Base-by-base conservation (phyloP, 768 basidiomycete genomes). In the Lactarius sp. region DNA sequence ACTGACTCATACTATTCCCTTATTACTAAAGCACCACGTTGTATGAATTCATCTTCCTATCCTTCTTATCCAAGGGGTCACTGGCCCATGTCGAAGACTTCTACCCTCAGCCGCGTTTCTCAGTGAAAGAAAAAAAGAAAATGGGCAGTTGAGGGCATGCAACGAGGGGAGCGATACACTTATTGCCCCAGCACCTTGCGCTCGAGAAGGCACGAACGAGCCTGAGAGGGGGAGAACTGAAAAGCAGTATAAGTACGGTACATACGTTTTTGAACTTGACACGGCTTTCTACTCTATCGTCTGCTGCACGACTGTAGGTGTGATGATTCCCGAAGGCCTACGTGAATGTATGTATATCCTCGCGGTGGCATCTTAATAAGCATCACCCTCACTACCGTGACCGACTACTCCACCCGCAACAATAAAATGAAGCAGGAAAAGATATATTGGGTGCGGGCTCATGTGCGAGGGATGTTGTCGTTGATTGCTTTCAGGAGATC, bases 401-500 rank as follows among this genome's bases (percentile, higher is more conserved):
- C 46, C 50, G 46, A 54, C 34, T 27, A 54, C 16, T 50, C 57
- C 57, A 27, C 62, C 31, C 55, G 31, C 42, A 52, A 58, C 56
- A 62, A 52, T 34, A 57, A 58, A 52, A 42, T 42, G 37, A 52
- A 62, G 56, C 46, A 18, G 47, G 41, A 18, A 27, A 42, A 31
- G 14, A 62, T 39, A 39, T 33, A 41, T 54, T 34, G 47, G 31
- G 20, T n/a, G 37, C 18, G 10, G 39, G 10, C n/a, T 14, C 52
- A 41, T n/a, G 16, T 31, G n/a, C 33, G 33, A 10, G 66, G 65
- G 31, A 67, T 67, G 39, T 64, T 47, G 37, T 56, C 55, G 6
- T 68, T 52, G 56, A 68, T 68, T 41, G 39, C 58, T 37, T 44
- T 52, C 33, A 63, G 61, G 18, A 68, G 67, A 14, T 66, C 65